These are phyloP conservation scores for Arctium minus DNA, from an alignment of 129 eudicot genomes.

Conservation along the genomic window DNA sequence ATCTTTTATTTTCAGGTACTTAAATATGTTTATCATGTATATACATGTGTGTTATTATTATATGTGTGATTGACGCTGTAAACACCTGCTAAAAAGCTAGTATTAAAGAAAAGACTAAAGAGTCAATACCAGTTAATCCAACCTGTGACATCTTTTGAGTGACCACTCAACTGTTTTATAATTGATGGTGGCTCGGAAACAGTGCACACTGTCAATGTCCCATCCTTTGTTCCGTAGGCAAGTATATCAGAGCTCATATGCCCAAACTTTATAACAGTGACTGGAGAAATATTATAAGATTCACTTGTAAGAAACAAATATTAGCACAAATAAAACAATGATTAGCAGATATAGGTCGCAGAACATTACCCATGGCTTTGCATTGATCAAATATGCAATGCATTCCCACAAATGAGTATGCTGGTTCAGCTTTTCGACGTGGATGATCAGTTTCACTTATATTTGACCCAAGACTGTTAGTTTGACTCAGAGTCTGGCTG, in stretches of 20 bases:
- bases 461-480: constrained; percentile 59
- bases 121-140: constrained; percentile 72
- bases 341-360: neutral
- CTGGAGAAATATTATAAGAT: constrained; percentile 31
- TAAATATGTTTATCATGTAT: neutral
- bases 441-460: constrained; percentile 61
- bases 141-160: constrained; percentile 99
- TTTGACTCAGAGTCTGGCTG: constrained; percentile 61
- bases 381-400: constrained; percentile 98
- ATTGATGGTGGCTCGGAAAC: constrained; percentile 75
- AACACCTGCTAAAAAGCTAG: neutral
- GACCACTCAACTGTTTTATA: constrained; percentile 73
- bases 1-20: neutral
- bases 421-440: constrained; percentile 67
- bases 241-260: constrained; percentile 96
- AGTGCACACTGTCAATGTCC: constrained; percentile 78
- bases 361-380: constrained; percentile 81
- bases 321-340: neutral
- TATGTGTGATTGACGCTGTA: neutral
- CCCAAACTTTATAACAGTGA: constrained; percentile 93
- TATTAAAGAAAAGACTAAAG: constrained; percentile 20
- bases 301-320: constrained; percentile 3
- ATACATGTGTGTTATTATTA: neutral
- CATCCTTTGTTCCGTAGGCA: constrained; percentile 97
- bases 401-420: constrained; percentile 97